Base-by-base conservation (phyloP, 805 yeast genomes). In the Teunomyces tritomae region DNA sequence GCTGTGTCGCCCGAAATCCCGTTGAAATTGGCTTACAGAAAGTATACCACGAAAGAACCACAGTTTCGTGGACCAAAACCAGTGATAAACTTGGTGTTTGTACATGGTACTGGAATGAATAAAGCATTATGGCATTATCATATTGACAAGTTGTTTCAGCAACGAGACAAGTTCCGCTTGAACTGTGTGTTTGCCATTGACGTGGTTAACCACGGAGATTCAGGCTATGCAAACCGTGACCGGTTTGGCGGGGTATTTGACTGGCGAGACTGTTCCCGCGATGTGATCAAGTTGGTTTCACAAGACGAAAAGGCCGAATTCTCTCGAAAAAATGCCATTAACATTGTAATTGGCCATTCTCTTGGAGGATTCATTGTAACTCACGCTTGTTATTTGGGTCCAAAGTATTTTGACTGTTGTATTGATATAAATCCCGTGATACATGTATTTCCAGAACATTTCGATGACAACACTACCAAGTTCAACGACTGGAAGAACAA, bases 261-360 rank as follows among this genome's bases (percentile, higher is more conserved):
- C 32, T 87, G 95, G 94, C 67, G 72, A 28, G 95, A 87, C 57
- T 82, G 85, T n/a, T 80, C 80, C 1, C 76, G 78, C 47, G 94
- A 87, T 59, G 63, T 77, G 20, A 65, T 76, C 44, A 55, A 62
- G 43, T 67, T 83, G 9, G 67, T 78, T n/a, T 57, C 62, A 39
- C 55, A 64, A 33, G 85, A 80, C 57, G 74, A 55, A 41, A 54
- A 60, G 4, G 53, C 61, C 26, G 69, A 60, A 50, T 58, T 55
- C 54, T 66, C 37, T 46, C 57, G 59, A 13, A 69, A 73, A 17
- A 61, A 73, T 13, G 70, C 74, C 26, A 61, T 73, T 14, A 74
- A 69, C 49, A 72, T 87, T 4, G 57, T 73, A 2, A 59, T 86
- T 17, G 94, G 94, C 4, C 95, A 87, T 59, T 85, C 92, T 0